phyloP scores from a whole-genome alignment of 192 early-diverging fungal genomes.

The Podila clonocystis region DNA sequence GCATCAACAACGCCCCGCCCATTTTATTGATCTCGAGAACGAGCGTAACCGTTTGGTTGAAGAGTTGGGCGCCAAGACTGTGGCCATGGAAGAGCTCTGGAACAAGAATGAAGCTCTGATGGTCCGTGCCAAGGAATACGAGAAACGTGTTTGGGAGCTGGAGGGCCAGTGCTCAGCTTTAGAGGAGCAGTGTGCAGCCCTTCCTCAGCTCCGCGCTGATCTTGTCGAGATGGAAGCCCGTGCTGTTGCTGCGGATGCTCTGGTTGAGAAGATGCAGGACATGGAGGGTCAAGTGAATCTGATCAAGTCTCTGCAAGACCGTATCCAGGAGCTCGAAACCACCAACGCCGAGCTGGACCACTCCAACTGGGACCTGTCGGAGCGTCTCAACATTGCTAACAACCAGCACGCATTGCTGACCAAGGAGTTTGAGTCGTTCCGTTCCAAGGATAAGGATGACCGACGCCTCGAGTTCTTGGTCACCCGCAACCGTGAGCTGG shows the following conservation, averaged over 20 bases:
- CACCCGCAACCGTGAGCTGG: conserved; percentile 34
- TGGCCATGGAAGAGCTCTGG: conserved; percentile 49
- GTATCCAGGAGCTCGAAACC: conserved; percentile 46
- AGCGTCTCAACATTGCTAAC: conserved; percentile 45
- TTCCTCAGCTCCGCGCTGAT: conserved; percentile 31
- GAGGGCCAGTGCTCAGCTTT: conserved; percentile 31
- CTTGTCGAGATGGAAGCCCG: conserved; percentile 44
- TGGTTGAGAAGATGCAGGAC: conserved; percentile 40
- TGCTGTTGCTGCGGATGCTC: conserved; percentile 29
- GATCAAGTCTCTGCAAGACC: conserved; percentile 38
- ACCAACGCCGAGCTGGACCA: conserved; percentile 49
- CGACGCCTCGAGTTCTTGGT: conserved; percentile 33
- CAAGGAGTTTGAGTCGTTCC: conserved; percentile 42
- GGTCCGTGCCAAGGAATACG: conserved; percentile 46
- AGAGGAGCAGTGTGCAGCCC: conserved; percentile 27
- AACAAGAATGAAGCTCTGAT: conserved; percentile 47
- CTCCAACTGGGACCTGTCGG: conserved; percentile 47
- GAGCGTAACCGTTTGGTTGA: conserved; percentile 47
- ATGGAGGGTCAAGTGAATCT: conserved; percentile 42
- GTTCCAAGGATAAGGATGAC: conserved; percentile 49
- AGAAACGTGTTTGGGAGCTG: conserved; percentile 50
- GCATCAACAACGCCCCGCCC: conserved; percentile 30
- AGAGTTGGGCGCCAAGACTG: conserved; percentile 39
- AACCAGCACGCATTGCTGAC: conserved; percentile 43
- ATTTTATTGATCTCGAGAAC: conserved; percentile 44